Evolutionary conservation across 306 rosid species (phyloP), one percentile per base, ranked within the genome.

Genomic region (Castanospermum australe): DNA sequence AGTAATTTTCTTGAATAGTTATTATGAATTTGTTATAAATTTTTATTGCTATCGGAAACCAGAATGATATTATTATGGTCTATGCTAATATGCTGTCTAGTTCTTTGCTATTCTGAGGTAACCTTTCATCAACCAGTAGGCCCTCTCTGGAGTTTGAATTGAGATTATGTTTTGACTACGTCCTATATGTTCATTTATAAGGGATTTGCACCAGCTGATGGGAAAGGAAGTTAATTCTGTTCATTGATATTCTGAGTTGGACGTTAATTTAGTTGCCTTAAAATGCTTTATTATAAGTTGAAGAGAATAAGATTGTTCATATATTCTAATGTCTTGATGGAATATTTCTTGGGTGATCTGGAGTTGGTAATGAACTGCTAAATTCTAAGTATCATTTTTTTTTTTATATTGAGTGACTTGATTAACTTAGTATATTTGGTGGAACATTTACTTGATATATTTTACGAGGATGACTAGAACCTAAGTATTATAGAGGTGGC

Each of bases 271-370:
- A 21, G 64, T 48, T 50, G 36, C 66, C 55, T 50, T 76, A 9
- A 22, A 10, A 50, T 69, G 67, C 63, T 55, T 80, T 75, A 22
- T 41, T 50, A 62, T n/a, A 60, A 71, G 22, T 14, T 45, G 13
- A 47, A 72, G 81, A 50, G 72, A 52, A 56, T 36, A 71, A 63
- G 76, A 28, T 8, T n/a, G 11, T 33, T 59, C 30, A 59, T 72
- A 45, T 77, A 57, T 39, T 74, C 41, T 61, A 35, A 13, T 28
- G n/a, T 56, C 50, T 36, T 54, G 36, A 56, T 70, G 50, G 2
- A 41, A 60, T 57, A 54, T 68, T 72, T 81, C 48, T 64, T 67
- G 17, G 66, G 63, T 71, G 69, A 41, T 68, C 64, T 20, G 67
- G 64, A 56, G 59, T 71, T 44, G 25, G 51, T n/a, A 45, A 65